phyloP scores from a whole-genome alignment of 108 stramenopile species.

The Skeletonema tropicum region DNA sequence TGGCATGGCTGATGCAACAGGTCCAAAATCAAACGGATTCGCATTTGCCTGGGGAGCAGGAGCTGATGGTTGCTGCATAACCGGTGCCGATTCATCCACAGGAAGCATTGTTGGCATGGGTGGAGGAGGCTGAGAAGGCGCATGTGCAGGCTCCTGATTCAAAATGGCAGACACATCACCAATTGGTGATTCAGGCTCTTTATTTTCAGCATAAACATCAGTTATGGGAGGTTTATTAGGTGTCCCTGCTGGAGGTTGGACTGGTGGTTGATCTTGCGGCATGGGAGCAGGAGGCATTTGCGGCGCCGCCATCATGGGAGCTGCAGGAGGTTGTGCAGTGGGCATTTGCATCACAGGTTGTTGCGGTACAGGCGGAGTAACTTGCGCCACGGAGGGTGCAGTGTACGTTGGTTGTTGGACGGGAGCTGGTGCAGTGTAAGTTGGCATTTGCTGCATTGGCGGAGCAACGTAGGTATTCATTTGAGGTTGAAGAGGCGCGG shows the following conservation, averaged over 20 bases:
- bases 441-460: background rate
- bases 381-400: background rate
- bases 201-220: constrained; percentile 6
- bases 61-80: background rate
- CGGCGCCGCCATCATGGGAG: background rate
- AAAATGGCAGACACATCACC: constrained; percentile 5
- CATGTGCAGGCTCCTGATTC: background rate
- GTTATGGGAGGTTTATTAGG: constrained; percentile 28
- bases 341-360: too few relatives aligned
- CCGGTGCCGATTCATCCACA: background rate
- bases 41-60: background rate
- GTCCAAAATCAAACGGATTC: constrained; percentile 28
- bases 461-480: background rate
- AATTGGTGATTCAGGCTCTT: constrained; percentile 31
- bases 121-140: background rate
- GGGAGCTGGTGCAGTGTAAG: background rate
- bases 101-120: background rate
- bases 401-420: too few relatives aligned
- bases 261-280: constrained; percentile 2
- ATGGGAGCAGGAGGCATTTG: background rate
- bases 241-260: background rate
- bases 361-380: background rate
- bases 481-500: background rate
- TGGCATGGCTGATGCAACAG: constrained; percentile 15
- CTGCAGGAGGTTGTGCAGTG: background rate